phyloP scores from a whole-genome alignment of 768 basidiomycete genomes.

The Trametes elegans region DNA sequence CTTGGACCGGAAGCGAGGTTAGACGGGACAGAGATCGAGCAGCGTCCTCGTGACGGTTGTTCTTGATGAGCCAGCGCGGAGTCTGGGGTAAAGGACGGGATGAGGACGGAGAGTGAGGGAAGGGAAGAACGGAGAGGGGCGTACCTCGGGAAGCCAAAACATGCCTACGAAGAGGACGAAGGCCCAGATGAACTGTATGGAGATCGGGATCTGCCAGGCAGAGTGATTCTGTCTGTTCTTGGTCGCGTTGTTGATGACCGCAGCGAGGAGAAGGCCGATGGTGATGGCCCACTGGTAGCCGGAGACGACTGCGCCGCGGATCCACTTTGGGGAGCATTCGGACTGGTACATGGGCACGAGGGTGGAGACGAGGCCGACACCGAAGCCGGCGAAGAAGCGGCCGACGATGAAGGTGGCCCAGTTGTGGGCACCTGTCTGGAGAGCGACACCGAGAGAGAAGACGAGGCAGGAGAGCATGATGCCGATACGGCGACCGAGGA shows the following conservation, averaged over 20 bases:
- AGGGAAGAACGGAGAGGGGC: not conserved
- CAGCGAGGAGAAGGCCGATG: slow-evolving; percentile 67
- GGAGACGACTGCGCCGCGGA: slow-evolving; percentile 25
- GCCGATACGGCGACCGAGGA: slow-evolving; percentile 45
- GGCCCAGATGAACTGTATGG: slow-evolving; percentile 77
- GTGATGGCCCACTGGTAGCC: slow-evolving; percentile 55
- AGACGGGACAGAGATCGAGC: slow-evolving; percentile 56
- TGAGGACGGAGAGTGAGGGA: not conserved
- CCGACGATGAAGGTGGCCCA: slow-evolving; percentile 61
- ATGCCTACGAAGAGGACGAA: slow-evolving; percentile 65
- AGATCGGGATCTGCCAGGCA: slow-evolving; percentile 68
- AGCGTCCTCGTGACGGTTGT: slow-evolving; percentile 57
- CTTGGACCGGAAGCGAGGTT: slow-evolving; percentile 46
- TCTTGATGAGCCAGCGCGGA: slow-evolving; percentile 74
- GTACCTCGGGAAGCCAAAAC: slow-evolving; percentile 57
- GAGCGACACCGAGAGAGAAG: slow-evolving; percentile 59
- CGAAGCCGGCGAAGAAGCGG: slow-evolving; percentile 73
- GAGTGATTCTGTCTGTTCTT: slow-evolving; percentile 43
- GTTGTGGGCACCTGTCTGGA: slow-evolving; percentile 54
- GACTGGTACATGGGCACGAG: slow-evolving; percentile 56
- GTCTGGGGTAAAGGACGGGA: slow-evolving; percentile 36
- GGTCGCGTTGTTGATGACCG: slow-evolving; percentile 67
- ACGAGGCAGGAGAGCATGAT: slow-evolving; percentile 42
- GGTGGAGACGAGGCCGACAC: slow-evolving; percentile 72
- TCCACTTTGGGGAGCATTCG: slow-evolving; percentile 62